Conservation (phyloP, 2,329 filamentous ascomycete genomes). For the Cladophialophora bantiana region DNA sequence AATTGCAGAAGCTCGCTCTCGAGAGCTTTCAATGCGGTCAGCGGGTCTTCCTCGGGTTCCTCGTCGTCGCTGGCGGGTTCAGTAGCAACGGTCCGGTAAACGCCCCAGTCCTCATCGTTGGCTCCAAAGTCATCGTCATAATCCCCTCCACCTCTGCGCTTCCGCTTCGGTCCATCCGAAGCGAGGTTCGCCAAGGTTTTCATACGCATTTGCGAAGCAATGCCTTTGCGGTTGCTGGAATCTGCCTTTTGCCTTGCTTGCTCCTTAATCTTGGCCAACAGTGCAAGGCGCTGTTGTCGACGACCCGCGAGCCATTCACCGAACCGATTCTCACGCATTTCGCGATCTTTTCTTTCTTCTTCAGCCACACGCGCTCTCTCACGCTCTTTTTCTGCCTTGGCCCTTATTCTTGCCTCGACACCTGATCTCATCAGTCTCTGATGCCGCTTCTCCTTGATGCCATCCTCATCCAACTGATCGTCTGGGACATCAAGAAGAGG, state of each 20-base stretch:
- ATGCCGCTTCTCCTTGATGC: constrained; percentile 88
- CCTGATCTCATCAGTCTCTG: constrained; percentile 94
- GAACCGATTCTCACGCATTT: constrained; percentile 82
- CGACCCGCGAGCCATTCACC: constrained; percentile 87
- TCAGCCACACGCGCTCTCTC: constrained; percentile 86
- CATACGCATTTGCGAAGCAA: constrained; percentile 97
- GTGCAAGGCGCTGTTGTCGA: constrained; percentile 71
- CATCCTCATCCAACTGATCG: constrained; percentile 89
- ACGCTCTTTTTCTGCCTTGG: constrained; percentile 93
- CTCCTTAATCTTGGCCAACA: constrained; percentile 87
- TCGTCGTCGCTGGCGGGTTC: constrained; percentile 81
- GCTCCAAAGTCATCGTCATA: constrained; percentile 97
- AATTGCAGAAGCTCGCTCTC: constrained; percentile 86
- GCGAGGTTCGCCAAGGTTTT: constrained; percentile 96
- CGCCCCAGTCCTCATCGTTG: constrained; percentile 97
- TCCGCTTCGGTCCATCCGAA: constrained; percentile 83
- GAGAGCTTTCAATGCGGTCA: constrained; percentile 73
- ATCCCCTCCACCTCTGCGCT: constrained; percentile 78
- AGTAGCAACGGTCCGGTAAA: constrained; percentile 90
- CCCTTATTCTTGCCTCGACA: constrained; percentile 88
- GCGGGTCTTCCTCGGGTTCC: constrained; percentile 89
- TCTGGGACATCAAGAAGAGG: constrained; percentile 88
- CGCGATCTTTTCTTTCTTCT: constrained; percentile 81
- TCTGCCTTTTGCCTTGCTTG: constrained; percentile 92
- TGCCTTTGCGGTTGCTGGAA: constrained; percentile 92